phyloP scores from a whole-genome alignment of 176 grass and related monocot genomes.

The Poa pratensis region DNA sequence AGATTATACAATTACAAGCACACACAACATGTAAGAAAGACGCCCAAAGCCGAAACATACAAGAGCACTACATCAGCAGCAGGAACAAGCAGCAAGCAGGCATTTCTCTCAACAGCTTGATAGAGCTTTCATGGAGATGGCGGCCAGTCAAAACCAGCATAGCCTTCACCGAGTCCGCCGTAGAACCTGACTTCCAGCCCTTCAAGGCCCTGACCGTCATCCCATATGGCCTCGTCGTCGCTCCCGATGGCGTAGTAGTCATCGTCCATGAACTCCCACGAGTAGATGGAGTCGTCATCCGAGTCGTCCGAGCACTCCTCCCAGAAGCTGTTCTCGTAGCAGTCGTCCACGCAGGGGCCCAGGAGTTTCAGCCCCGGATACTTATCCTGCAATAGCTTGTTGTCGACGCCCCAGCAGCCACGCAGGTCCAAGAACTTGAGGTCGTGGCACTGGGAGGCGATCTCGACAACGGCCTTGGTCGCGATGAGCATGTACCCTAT shows the following conservation, averaged over 20 bases:
- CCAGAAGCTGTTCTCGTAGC: conserved; percentile 80
- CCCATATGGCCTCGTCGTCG: conserved; percentile 87
- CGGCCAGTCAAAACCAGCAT: conserved; percentile 79
- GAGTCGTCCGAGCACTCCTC: conserved; percentile 92
- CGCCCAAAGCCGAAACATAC: neutral
- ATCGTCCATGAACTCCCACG: conserved; percentile 81
- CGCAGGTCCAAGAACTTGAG: conserved; percentile 83
- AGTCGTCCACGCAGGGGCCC: conserved; percentile 76
- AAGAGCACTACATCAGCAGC: conserved; percentile 4
- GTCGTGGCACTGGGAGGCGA: conserved; percentile 72
- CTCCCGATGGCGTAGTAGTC: conserved; percentile 50
- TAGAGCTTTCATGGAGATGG: conserved; percentile 66
- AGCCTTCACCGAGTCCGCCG: conserved; percentile 58
- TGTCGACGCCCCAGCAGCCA: conserved; percentile 92
- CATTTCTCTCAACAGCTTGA: neutral
- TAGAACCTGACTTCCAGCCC: conserved; percentile 87
- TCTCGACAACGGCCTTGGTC: conserved; percentile 64
- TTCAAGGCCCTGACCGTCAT: conserved; percentile 68
- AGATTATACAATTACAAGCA: conserved; percentile 29
- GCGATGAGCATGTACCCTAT: conserved; percentile 76
- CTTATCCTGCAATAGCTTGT: conserved; percentile 63
- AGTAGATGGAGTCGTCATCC: conserved; percentile 70
- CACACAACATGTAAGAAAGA: neutral
- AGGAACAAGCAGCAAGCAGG: neutral
- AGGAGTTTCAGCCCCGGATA: conserved; percentile 62